Percentiles rank a stretch among this genome's conserved stretches.
phyloP scores from a whole-genome alignment of 805 yeast species.

The Metschnikowia noctiluminum region DNA sequence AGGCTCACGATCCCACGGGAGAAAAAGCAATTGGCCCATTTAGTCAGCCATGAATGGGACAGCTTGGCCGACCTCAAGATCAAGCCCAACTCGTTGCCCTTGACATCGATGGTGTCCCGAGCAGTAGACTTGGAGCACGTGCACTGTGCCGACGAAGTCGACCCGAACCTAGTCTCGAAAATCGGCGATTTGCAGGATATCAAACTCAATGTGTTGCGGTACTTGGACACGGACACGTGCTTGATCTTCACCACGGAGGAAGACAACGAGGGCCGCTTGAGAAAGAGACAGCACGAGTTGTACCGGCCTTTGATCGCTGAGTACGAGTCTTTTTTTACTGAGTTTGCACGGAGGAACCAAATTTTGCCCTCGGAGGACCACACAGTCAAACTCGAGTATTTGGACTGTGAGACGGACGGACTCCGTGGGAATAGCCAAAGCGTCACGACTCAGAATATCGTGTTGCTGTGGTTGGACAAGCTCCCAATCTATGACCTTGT shows the following conservation, averaged over 20 bases:
- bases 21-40: slow-evolving; percentile 62
- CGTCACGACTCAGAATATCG: slow-evolving; percentile 56
- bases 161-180: slow-evolving; percentile 50
- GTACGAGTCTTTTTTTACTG: slow-evolving; percentile 58
- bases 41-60: slow-evolving; percentile 87
- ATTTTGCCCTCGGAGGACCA: slow-evolving; percentile 21
- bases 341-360: slow-evolving; percentile 29
- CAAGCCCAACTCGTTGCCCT: slow-evolving; percentile 76
- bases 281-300: slow-evolving; percentile 73
- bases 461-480: slow-evolving; percentile 56
- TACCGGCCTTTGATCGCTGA: slow-evolving; percentile 73
- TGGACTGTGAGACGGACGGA: slow-evolving; percentile 83
- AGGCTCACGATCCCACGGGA: slow-evolving; percentile 58
- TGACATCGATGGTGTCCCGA: slow-evolving; percentile 84
- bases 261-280: slow-evolving; percentile 80
- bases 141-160: slow-evolving; percentile 32
- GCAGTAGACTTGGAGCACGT: slow-evolving; percentile 65
- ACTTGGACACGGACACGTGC: slow-evolving; percentile 91
- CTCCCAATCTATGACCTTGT: slow-evolving; percentile 76
- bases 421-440: slow-evolving; percentile 77
- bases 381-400: slow-evolving; percentile 44
- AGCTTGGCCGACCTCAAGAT: slow-evolving; percentile 60
- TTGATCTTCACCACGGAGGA: slow-evolving; percentile 75
- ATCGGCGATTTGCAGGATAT: slow-evolving; percentile 60
- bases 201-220: slow-evolving; percentile 62